Conservation (phyloP, 371 early-diverging fungal species). For the Paraphysoderma sedebokerense region DNA sequence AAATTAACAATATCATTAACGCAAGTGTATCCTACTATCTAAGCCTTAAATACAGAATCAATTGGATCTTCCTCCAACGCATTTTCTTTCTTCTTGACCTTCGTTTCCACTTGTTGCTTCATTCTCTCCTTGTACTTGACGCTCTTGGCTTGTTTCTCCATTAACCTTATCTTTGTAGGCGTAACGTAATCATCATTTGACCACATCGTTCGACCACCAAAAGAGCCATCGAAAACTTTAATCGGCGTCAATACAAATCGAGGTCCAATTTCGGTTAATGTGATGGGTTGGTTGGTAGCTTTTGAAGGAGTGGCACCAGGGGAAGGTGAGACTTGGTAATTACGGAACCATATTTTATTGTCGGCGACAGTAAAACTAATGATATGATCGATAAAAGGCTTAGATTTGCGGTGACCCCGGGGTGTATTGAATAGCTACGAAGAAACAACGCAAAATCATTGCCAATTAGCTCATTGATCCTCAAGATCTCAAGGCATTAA, state of each 20-base stretch:
- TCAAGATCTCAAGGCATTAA: too few relatives aligned
- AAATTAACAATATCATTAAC: too few relatives aligned
- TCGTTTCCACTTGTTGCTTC: constrained; percentile 1
- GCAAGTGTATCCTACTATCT: too few relatives aligned
- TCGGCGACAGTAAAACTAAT: constrained; percentile 77
- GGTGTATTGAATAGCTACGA: constrained; percentile 69
- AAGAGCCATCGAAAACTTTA: constrained; percentile 85
- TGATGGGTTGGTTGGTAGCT: constrained; percentile 46
- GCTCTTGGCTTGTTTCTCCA: constrained; percentile 6
- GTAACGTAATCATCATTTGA: constrained; percentile 75
- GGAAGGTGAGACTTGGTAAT: constrained; percentile 55
- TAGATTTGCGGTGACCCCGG: constrained; percentile 65
- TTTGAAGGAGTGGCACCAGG: constrained; percentile 18
- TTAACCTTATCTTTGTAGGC: constrained; percentile 41
- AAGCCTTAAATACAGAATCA: constrained; percentile 8
- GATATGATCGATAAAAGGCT: constrained; percentile 94
- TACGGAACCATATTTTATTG: constrained; percentile 85
- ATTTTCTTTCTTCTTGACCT: not conserved
- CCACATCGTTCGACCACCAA: constrained; percentile 78
- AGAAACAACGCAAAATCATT: not conserved
- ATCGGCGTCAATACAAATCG: constrained; percentile 84
- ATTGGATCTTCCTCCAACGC: constrained; percentile 10
- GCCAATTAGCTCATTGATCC: too few relatives aligned
- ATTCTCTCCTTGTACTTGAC: constrained; percentile 15
- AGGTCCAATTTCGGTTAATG: constrained; percentile 93